phyloP scores from a whole-genome alignment of 208 protist species.

The Leishmania major region DNA sequence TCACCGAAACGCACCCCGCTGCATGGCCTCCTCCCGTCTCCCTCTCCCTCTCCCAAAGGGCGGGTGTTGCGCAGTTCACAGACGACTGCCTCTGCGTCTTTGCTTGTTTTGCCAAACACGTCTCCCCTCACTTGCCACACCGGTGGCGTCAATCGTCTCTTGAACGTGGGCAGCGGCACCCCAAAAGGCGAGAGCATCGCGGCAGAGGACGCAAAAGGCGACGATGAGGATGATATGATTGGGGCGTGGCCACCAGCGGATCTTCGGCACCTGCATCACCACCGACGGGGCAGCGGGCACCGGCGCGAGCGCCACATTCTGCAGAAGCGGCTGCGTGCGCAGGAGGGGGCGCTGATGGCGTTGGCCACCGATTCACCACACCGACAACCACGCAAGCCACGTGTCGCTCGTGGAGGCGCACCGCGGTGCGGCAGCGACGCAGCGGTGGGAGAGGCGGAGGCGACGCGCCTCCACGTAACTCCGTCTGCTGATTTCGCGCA shows the following conservation, averaged over 20 bases:
- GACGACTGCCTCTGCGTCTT: not conserved
- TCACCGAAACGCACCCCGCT: constrained; percentile 8
- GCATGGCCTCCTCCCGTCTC: constrained; percentile 11
- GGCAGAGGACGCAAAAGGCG: constrained; percentile 6
- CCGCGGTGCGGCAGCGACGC: not conserved
- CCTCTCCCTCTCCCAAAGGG: not conserved
- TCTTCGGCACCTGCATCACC: constrained; percentile 37
- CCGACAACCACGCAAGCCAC: not conserved
- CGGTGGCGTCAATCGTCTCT: too few species aligned
- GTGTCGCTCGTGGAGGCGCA: not conserved
- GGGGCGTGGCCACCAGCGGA: constrained; percentile 8
- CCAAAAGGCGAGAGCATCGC: not conserved
- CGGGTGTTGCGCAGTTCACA: not conserved
- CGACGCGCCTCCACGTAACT: not conserved
- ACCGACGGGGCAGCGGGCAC: constrained; percentile 40
- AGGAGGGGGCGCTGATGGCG: constrained; percentile 25
- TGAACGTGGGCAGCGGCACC: not conserved
- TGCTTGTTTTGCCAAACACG: not conserved
- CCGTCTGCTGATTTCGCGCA: not conserved
- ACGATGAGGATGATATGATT: constrained; percentile 12
- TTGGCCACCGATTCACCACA: constrained; percentile 13
- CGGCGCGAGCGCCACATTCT: constrained; percentile 47
- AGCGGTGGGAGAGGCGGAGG: not conserved
- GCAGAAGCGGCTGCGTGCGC: constrained; percentile 47
- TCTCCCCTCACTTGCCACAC: not conserved